Evolutionary conservation across 163 green algal species (phyloP), one percentile per base, ranked within the genome.

Genomic region (Chlorella variabilis): DNA sequence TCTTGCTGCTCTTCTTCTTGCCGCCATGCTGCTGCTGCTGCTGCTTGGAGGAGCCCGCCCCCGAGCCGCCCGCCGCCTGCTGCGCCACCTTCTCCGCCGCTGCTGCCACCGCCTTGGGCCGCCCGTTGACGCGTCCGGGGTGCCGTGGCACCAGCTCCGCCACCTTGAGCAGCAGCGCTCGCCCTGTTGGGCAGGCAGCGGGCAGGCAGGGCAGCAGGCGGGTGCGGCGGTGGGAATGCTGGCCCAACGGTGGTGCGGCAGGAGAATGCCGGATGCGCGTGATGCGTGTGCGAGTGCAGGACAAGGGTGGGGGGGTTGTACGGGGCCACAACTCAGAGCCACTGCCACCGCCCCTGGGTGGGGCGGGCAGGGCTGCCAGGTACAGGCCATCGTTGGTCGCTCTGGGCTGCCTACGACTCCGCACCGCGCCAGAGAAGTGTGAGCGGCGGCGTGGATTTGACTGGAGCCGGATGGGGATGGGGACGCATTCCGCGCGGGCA

Each of bases 141-240:
- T 91, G 88, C 69, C 86, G 83, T 15, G 88, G 88, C 29, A 91
- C 74, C 17, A 90, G 75, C 75, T 88, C 78, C 33, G 88, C 88
- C 33, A 90, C 71, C 41, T 65, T 73, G 25, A 75, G 13, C 63
- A 90, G 71, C 56, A 91, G 78, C 17, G 27, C 36, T 59, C 75
- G 77, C 2, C 86, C 86, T 90, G 78, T 7, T n/a, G 23, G 13
- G 21, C 15, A 34, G 36, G n/a, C 21, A 54, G 18, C 17, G 5
- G 3, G 1, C 18, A 42, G 20, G 39, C 62, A 18, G 23, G 31
- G 31, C 5, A n/a, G 31, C 5, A n/a, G 29, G 33, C 31, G 59
- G 48, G n/a, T n/a, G n/a, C n/a, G 31, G 23, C 23, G 39, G 65
- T 21, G 38, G 56, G 38, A 56, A 4, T 31, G 33, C 23, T 11